Evolutionary conservation across 352 stramenopile genomes (phyloP), one percentile per base, ranked within the genome.

Genomic region (Phytopythium mirpurense): DNA sequence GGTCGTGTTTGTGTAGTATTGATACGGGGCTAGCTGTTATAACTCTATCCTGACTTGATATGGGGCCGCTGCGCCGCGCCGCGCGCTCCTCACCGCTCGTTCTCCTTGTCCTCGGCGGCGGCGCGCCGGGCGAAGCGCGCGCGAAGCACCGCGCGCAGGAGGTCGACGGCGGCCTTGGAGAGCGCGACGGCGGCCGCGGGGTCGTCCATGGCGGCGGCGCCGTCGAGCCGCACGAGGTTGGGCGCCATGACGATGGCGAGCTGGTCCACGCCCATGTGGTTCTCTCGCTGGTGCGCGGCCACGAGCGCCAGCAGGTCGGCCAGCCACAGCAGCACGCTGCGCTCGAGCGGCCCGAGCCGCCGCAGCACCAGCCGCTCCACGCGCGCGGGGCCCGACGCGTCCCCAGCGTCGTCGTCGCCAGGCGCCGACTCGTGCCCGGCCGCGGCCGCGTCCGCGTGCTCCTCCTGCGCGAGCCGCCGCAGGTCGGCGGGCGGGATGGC

Each of bases 191-290:
- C 85, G n/a, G 90, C 77, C 72, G 90, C 93, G 7, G 83, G 78
- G 59, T 94, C 92, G 41, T 34, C 41, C 41, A 32, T 12, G 37
- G 18, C 41, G 41, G 12, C 41, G 54, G 87, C 78, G 0, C 76
- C 82, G 65, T 95, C 82, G 34, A 95, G 86, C 27, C 80, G 77
- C 47, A 95, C 85, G 51, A 96, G 76, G 55, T 96, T 96, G 15
- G 88, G 88, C 21, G 81, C 78, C 51, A 96, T 90, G 52, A 95
- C 73, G 59, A 96, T 95, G 23, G 86, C 84, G 38, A 96, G 72
- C 54, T 96, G 88, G 51, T 94, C 85, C 19, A 91, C 71, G n/a
- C 84, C 83, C 86, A 96, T 96, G 65, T 92, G 82, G 59, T 96
- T 96, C 36, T 72, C 51, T 9, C 64, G 23, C 68, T 95, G 68